Evolutionary conservation across 2,329 filamentous ascomycete species (phyloP).

Genomic region (Exophiala bonariae): DNA sequence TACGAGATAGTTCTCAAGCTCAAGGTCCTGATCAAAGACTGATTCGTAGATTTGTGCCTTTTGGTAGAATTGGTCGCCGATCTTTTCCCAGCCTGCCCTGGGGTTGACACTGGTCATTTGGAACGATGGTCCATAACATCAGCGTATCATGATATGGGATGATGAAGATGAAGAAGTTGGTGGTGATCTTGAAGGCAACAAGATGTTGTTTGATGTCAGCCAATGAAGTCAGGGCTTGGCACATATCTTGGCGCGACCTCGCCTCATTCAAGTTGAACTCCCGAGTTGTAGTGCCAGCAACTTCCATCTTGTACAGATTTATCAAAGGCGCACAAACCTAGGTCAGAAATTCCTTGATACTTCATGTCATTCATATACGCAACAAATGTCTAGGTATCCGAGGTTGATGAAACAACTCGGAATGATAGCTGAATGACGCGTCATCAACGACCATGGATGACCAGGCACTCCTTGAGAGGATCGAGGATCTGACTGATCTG

Average conservation of each 20-base stretch:
- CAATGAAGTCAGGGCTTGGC: conserved; percentile 5
- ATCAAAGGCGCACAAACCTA: no score
- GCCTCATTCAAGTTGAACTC: no score
- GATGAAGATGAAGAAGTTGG: background rate
- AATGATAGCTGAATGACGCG: no score
- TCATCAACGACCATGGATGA: conserved; percentile 56
- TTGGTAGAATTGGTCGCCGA: conserved; percentile 92
- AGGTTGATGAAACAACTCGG: no score
- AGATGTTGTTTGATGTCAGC: conserved; percentile 7
- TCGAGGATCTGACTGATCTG: conserved; percentile 79
- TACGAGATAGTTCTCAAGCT: conserved; percentile 92
- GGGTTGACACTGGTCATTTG: conserved; percentile 57
- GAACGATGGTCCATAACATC: conserved; percentile 7
- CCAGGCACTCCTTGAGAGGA: conserved; percentile 63
- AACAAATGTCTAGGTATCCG: no score
- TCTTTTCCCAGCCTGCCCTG: conserved; percentile 89
- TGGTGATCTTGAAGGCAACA: background rate
- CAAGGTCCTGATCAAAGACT: conserved; percentile 88
- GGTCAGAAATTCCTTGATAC: no score
- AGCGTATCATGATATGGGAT: background rate
- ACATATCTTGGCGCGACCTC: background rate
- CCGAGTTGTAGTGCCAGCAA: no score
- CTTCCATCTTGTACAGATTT: no score
- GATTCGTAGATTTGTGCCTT: conserved; percentile 91
- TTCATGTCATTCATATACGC: no score